Evolutionary conservation across 1,284 basidiomycete genomes (phyloP).

Genomic region (Pseudozyma hubeiensis): DNA sequence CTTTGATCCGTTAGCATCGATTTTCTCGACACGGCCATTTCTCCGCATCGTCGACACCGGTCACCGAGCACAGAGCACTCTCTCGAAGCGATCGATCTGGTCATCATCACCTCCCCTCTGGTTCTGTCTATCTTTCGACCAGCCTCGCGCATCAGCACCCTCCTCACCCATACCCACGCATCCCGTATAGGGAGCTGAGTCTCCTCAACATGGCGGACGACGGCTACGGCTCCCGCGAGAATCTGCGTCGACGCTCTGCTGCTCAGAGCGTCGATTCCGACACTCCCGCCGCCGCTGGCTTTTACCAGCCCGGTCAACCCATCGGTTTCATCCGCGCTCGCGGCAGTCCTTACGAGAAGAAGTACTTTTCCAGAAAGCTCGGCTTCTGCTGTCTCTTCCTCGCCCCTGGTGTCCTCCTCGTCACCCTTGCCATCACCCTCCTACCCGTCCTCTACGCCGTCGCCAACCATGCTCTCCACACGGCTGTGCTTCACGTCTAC

Average conservation of each 20-base stretch:
- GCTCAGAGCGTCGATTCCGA: conserved; percentile 37
- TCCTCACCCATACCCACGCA: background rate
- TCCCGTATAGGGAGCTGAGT: conserved; percentile 32
- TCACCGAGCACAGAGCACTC: conserved; percentile 1
- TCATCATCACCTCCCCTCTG: background rate
- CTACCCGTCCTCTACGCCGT: conserved; percentile 68
- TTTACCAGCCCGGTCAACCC: conserved; percentile 57
- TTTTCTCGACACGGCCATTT: background rate
- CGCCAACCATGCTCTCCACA: conserved; percentile 68
- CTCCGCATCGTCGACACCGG: conserved; percentile 1
- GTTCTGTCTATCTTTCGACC: background rate
- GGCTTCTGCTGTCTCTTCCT: conserved; percentile 61
- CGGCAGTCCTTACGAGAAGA: conserved; percentile 66
- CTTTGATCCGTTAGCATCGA: background rate
- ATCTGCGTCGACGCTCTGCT: conserved; percentile 47
- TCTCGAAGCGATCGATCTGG: conserved; percentile 1
- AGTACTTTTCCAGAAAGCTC: conserved; percentile 63
- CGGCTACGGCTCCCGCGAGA: conserved; percentile 52
- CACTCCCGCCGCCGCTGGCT: conserved; percentile 37
- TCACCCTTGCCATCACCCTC: conserved; percentile 61
- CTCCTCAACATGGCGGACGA: conserved; percentile 49
- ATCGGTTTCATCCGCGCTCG: conserved; percentile 63
- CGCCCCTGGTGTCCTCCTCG: conserved; percentile 55
- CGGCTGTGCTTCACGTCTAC: conserved; percentile 64
- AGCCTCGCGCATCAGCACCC: background rate